Evolutionary conservation across 768 basidiomycete genomes (phyloP).

Genomic region (Tylopilus plumbeoviolaceoides): DNA sequence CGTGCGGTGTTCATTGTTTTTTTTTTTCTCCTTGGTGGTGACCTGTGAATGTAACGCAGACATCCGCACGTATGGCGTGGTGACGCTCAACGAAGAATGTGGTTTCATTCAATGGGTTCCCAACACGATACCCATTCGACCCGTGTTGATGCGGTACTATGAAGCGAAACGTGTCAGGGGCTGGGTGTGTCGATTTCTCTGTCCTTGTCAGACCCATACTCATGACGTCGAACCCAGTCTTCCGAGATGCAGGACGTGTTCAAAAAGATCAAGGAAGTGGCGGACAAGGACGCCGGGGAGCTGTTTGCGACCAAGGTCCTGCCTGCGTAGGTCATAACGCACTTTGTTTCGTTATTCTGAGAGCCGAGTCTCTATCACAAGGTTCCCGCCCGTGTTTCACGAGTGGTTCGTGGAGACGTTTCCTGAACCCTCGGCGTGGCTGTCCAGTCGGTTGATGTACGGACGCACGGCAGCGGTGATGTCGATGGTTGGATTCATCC

Average conservation of each 20-base stretch:
- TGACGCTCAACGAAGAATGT: slow-evolving; percentile 94
- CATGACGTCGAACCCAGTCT: slow-evolving; percentile 30
- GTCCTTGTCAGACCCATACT: not conserved
- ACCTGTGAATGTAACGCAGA: slow-evolving; percentile 33
- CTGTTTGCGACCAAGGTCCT: slow-evolving; percentile 55
- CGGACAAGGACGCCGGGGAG: slow-evolving; percentile 48
- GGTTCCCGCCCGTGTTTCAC: slow-evolving; percentile 84
- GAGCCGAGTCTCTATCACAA: slow-evolving; percentile 20
- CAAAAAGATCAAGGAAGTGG: slow-evolving; percentile 45
- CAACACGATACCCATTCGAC: slow-evolving; percentile 80
- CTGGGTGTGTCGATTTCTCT: slow-evolving; percentile 40
- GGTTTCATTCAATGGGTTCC: slow-evolving; percentile 99
- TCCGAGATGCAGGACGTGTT: slow-evolving; percentile 44
- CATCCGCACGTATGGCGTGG: slow-evolving; percentile 97
- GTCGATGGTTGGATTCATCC: slow-evolving; percentile 97
- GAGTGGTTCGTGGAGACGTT: slow-evolving; percentile 98
- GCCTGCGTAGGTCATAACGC: slow-evolving; percentile 41
- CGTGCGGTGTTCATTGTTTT: slow-evolving; percentile 47
- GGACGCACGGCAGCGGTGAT: slow-evolving; percentile 92
- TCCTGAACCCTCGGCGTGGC: slow-evolving; percentile 95
- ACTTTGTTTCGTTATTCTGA: not conserved
- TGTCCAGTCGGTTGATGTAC: slow-evolving; percentile 82
- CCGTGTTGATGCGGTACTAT: slow-evolving; percentile 69
- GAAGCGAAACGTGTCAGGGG: slow-evolving; percentile 41
- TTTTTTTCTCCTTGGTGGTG: not conserved